These are phyloP conservation scores for Phaeotremella skinneri DNA, from an alignment of 768 basidiomycete species.

Conservation along the genomic window DNA sequence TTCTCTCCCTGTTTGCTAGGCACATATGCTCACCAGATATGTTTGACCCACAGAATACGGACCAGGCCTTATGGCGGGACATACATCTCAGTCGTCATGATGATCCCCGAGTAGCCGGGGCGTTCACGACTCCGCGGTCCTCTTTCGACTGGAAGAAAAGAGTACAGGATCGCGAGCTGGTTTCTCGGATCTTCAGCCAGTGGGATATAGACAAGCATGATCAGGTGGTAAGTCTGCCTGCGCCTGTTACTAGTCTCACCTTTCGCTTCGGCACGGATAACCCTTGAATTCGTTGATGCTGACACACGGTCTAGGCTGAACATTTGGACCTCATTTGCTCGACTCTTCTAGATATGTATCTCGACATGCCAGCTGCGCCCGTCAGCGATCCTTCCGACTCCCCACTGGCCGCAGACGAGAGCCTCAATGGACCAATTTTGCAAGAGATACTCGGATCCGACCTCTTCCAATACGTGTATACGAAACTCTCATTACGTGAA, in stretches of 20 bases:
- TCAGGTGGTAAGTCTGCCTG: slow-evolving; percentile 29
- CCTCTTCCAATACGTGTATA: slow-evolving; percentile 27
- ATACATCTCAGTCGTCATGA: slow-evolving; percentile 39
- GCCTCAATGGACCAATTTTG: slow-evolving; percentile 23
- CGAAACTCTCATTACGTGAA: slow-evolving; percentile 15
- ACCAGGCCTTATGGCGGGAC: slow-evolving; percentile 44
- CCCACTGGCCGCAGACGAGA: slow-evolving; percentile 12
- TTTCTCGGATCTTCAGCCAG: slow-evolving; percentile 30
- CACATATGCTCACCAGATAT: background rate
- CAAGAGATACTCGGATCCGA: slow-evolving; percentile 25
- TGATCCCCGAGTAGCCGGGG: slow-evolving; percentile 31
- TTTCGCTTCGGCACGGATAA: background rate
- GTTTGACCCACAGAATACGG: slow-evolving; percentile 27
- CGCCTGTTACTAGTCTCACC: no score
- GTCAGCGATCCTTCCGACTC: slow-evolving; percentile 4
- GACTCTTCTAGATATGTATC: slow-evolving; percentile 31
- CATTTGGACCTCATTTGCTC: slow-evolving; percentile 27
- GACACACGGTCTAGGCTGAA: slow-evolving; percentile 11
- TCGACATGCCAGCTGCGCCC: slow-evolving; percentile 17
- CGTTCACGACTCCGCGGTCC: slow-evolving; percentile 5
- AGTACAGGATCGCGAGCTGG: slow-evolving; percentile 36
- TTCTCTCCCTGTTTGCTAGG: slow-evolving; percentile 1
- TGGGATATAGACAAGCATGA: slow-evolving; percentile 23
- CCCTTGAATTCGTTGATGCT: slow-evolving; percentile 2
- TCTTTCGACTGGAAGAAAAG: slow-evolving; percentile 34